Percentiles rank a stretch among this genome's conserved stretches.
phyloP scores from a whole-genome alignment of 768 basidiomycete genomes.

The Mycena haematopus region DNA sequence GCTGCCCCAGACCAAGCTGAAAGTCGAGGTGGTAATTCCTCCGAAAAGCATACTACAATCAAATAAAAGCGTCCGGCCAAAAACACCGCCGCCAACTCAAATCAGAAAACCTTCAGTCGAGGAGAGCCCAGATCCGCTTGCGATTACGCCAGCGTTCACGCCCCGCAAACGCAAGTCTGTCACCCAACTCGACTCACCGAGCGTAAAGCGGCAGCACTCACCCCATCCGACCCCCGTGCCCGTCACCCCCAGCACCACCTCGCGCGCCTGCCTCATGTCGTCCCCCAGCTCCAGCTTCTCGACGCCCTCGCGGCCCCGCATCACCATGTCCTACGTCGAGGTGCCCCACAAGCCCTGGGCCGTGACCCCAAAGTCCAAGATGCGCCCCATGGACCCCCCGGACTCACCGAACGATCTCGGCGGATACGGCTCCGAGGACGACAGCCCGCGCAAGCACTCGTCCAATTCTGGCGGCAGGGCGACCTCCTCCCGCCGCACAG shows the following conservation, averaged over 20 bases:
- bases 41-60: constrained; percentile 1
- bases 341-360: constrained; percentile 52
- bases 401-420: constrained; percentile 55
- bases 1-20: constrained; percentile 23
- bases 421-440: constrained; percentile 65
- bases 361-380: constrained; percentile 49
- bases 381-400: constrained; percentile 22
- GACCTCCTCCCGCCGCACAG: constrained; percentile 64
- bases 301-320: constrained; percentile 32
- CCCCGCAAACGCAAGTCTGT: constrained; percentile 76
- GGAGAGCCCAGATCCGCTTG: constrained; percentile 66
- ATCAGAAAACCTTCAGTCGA: constrained; percentile 28
- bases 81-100: constrained; percentile 39
- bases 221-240: constrained; percentile 39
- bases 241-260: constrained; percentile 36
- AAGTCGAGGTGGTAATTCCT: not conserved
- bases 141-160: constrained; percentile 51
- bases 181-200: constrained; percentile 65
- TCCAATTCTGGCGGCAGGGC: constrained; percentile 43
- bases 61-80: constrained; percentile 28
- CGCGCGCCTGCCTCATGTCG: constrained; percentile 37
- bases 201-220: constrained; percentile 61
- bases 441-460: constrained; percentile 38
- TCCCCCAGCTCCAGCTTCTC: constrained; percentile 38
- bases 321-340: constrained; percentile 53